Conservation (phyloP, 352 stramenopile genomes). For the Phytopythium cucurbitacearum region DNA sequence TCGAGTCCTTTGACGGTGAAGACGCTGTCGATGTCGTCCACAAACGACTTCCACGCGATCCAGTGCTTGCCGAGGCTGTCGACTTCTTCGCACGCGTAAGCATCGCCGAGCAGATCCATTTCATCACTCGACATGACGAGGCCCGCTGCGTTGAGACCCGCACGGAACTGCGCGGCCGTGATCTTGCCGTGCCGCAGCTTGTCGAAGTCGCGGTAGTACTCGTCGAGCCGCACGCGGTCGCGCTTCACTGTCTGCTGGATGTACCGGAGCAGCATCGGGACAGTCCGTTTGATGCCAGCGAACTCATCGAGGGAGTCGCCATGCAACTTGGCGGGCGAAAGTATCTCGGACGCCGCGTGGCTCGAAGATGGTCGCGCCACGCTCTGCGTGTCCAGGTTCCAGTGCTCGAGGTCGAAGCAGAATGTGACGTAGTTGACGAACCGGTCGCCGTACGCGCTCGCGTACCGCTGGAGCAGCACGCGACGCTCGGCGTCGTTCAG, state of each 20-base stretch:
- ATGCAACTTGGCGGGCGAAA: conserved; percentile 42
- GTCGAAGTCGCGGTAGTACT: conserved; percentile 84
- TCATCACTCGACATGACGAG: conserved; percentile 58
- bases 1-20: conserved; percentile 80
- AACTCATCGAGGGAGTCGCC: conserved; percentile 31
- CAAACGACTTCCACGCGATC: conserved; percentile 73
- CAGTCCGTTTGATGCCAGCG: conserved; percentile 19
- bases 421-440: conserved; percentile 87
- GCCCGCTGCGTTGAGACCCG: conserved; percentile 49
- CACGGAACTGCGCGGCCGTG: conserved; percentile 57
- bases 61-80: conserved; percentile 58
- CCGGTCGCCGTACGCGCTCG: conserved; percentile 61
- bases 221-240: conserved; percentile 74
- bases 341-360: conserved; percentile 51
- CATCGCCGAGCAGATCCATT: conserved; percentile 41
- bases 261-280: conserved; percentile 74
- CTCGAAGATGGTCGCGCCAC: conserved; percentile 32
- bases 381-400: conserved; percentile 30
- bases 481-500: conserved; percentile 38
- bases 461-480: conserved; percentile 65
- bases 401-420: conserved; percentile 73
- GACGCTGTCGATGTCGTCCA: conserved; percentile 76
- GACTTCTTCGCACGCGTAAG: conserved; percentile 52
- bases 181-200: conserved; percentile 79
- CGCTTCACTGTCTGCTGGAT: conserved; percentile 79